These are phyloP conservation scores for Globisporangium cylindrosporum DNA, from an alignment of 352 stramenopile genomes.

Conservation along the genomic window DNA sequence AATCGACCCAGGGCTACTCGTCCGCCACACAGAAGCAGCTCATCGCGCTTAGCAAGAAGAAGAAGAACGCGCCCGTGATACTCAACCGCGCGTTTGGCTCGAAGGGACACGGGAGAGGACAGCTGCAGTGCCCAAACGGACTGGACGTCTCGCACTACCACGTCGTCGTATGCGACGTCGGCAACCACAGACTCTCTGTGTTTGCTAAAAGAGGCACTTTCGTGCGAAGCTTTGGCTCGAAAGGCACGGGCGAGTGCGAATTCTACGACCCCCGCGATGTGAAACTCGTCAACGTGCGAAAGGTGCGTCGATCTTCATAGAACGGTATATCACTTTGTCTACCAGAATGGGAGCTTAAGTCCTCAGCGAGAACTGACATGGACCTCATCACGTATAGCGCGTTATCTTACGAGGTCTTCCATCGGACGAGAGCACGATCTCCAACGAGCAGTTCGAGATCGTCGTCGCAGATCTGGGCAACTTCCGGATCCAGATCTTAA, in stretches of 20 bases:
- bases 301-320: slow-evolving; percentile 26
- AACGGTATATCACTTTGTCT: not conserved
- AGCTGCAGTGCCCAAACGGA: slow-evolving; percentile 40
- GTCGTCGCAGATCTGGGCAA: slow-evolving; percentile 64
- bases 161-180: slow-evolving; percentile 54
- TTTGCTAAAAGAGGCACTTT: slow-evolving; percentile 63
- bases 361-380: not conserved
- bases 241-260: slow-evolving; percentile 29
- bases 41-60: not conserved
- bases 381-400: slow-evolving; percentile 20
- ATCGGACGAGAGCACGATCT: slow-evolving; percentile 29
- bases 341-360: too few species aligned
- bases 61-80: not conserved
- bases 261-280: slow-evolving; percentile 57
- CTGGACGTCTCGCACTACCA: slow-evolving; percentile 72
- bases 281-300: slow-evolving; percentile 55
- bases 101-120: slow-evolving; percentile 26
- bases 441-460: slow-evolving; percentile 70
- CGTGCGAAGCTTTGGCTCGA: slow-evolving; percentile 39
- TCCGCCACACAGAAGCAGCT: not conserved
- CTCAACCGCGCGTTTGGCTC: slow-evolving; percentile 27
- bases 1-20: not conserved
- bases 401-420: slow-evolving; percentile 38
- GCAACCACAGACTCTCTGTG: slow-evolving; percentile 42
- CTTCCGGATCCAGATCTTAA: slow-evolving; percentile 69